Percentiles rank a stretch among this genome's conserved stretches.
Conservation (phyloP, 148 eudicot genomes). For the Cornus suecica region DNA sequence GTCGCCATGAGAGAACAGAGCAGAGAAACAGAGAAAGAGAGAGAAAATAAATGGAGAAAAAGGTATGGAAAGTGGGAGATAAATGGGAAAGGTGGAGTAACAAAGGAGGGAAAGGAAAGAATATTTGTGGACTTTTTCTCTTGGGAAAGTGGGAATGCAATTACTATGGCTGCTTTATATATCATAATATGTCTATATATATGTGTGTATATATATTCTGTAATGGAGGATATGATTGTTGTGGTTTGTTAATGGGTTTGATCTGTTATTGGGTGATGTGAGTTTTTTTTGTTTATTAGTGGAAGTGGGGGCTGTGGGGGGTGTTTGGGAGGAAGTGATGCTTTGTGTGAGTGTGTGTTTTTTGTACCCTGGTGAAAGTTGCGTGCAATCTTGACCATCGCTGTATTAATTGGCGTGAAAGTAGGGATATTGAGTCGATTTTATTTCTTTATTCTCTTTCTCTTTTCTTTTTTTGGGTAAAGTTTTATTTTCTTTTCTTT, state of each 20-base stretch:
- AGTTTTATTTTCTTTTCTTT: no score
- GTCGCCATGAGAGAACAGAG: conserved; percentile 51
- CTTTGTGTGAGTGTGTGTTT: neutral
- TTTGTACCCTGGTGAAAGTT: neutral
- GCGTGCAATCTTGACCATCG: neutral
- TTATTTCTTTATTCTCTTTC: no score
- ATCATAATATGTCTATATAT: no score
- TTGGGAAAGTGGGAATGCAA: neutral
- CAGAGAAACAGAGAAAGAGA: conserved; percentile 16
- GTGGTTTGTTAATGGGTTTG: neutral
- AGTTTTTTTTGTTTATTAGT: neutral
- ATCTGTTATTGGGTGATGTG: neutral
- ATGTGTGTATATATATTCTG: no score
- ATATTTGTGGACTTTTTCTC: conserved; percentile 12
- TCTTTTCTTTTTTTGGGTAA: no score
- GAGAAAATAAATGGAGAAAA: neutral
- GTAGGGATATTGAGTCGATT: neutral
- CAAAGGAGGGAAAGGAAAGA: conserved; percentile 25
- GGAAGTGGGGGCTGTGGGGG: neutral
- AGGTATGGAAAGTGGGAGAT: conserved; percentile 4
- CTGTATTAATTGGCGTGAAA: neutral
- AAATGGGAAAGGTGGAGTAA: conserved; percentile 8
- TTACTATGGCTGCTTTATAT: neutral
- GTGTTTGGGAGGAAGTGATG: neutral
- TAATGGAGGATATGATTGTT: neutral